Evolutionary conservation across 345 rosid genomes (phyloP).

Genomic region (Trapa bicornis): DNA sequence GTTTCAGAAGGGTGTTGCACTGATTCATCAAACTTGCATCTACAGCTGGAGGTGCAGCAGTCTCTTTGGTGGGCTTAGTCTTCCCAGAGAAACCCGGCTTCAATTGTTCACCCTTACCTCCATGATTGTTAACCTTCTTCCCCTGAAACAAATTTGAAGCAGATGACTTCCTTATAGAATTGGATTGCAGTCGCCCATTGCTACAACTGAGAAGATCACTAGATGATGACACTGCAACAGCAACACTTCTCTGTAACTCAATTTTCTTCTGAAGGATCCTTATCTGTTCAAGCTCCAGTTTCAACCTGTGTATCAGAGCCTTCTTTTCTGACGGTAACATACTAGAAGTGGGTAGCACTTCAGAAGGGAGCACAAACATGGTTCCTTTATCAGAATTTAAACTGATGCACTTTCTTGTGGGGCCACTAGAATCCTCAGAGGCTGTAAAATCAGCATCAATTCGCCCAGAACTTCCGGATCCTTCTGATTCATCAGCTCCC

Average conservation of each 20-base stretch:
- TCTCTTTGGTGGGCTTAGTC: constrained; percentile 35
- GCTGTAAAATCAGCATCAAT: constrained; percentile 56
- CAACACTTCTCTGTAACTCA: constrained; percentile 37
- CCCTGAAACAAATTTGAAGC: constrained; percentile 26
- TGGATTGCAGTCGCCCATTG: constrained; percentile 29
- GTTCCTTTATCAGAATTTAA: constrained; percentile 38
- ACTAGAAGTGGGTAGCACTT: constrained; percentile 47
- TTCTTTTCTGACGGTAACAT: constrained; percentile 55
- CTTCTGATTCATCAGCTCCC: constrained; percentile 67
- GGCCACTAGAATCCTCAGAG: constrained; percentile 53
- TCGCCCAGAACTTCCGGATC: constrained; percentile 67
- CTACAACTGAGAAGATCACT: constrained; percentile 58
- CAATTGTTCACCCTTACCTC: constrained; percentile 25
- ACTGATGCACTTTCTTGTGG: constrained; percentile 41
- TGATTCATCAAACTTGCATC: constrained; percentile 64
- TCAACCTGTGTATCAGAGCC: constrained; percentile 42
- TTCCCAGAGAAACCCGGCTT: constrained; percentile 43
- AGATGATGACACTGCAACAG: constrained; percentile 40
- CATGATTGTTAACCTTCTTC: constrained; percentile 37
- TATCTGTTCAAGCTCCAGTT: constrained; percentile 58
- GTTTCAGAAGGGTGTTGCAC: constrained; percentile 53
- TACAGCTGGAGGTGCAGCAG: constrained; percentile 23
- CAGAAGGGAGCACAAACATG: constrained; percentile 45
- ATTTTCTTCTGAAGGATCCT: constrained; percentile 49
- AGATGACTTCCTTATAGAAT: constrained; percentile 31